Evolutionary conservation across 2,329 filamentous ascomycete genomes (phyloP).

Genomic region (Rutstroemia sydowiana): DNA sequence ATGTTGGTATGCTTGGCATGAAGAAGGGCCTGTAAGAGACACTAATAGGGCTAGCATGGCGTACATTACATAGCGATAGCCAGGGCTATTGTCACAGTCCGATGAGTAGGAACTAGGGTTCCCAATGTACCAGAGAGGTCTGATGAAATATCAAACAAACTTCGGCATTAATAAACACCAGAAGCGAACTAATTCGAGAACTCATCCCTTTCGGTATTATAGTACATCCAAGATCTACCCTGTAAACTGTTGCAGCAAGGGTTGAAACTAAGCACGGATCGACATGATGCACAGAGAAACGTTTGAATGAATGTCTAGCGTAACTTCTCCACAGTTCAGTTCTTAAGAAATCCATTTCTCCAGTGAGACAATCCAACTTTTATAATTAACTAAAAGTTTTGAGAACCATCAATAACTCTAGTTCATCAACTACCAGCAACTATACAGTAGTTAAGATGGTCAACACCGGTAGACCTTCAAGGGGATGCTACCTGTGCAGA

Average conservation of each 20-base stretch:
- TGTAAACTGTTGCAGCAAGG: not conserved
- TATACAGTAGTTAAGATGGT: not conserved
- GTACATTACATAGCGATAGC: not conserved
- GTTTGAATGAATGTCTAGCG: not conserved
- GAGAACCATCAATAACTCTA: not conserved
- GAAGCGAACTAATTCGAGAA: not conserved
- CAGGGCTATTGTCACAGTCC: not conserved
- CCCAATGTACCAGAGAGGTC: not conserved
- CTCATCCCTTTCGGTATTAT: not conserved
- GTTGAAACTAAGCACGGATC: conserved; percentile 5
- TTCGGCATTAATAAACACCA: not conserved
- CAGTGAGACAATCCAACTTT: not conserved
- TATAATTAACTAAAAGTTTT: not conserved
- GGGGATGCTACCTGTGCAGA: conserved; percentile 14
- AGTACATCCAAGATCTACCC: not conserved
- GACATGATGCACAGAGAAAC: not conserved
- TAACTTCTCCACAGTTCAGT: not conserved
- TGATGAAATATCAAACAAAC: not conserved
- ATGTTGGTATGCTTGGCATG: too few species aligned
- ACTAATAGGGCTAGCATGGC: not conserved
- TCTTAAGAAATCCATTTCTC: not conserved
- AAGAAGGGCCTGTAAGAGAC: too few species aligned
- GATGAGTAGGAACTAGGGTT: not conserved
- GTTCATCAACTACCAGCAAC: not conserved
- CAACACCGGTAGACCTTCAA: conserved; percentile 10